Base-by-base conservation (phyloP, 495 filamentous ascomycete genomes). In the Lentithecium fluviatile region DNA sequence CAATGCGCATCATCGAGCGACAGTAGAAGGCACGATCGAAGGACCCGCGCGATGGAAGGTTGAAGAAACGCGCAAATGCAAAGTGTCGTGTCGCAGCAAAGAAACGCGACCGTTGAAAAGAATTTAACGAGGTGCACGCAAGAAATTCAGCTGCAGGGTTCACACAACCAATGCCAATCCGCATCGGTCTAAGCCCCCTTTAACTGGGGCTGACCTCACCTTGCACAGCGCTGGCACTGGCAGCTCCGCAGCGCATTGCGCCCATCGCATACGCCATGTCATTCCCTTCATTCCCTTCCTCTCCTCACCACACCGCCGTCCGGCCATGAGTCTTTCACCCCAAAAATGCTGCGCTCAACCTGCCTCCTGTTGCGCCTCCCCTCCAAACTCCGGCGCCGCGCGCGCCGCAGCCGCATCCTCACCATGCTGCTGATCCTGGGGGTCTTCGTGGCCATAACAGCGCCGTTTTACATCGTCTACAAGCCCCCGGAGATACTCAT, bases 401-500 rank as follows among this genome's bases (percentile, higher is more conserved):
- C 80, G 40, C 79, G 82, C 48, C 80, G 82, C 53, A 75, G 73
- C 61, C 75, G 82, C 60, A 76, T 85, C 72, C 69, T 75, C 25
- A 78, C 80, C 49, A 82, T 89, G 64, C 62, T 85, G 52, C 56
- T 74, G 53, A 70, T 75, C 32, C 52, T 82, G 38, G 37, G 79
- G 52, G 64, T 79, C 54, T 57, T 85, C 20, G 59, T 77, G 64
- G 63, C 79, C 34, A 52, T 86, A 17, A 57, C 85, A 11, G 2
- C 78, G 42, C 85, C 88, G 11, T 74, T 91, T 65, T 82, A 83
- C 69, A 65, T 84, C 15, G 74, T 86, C 36, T 95, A 96, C 79
- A 88, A 89, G 67, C 90, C 90, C 0, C 90, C 90, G 0, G 60
- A 57, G 10, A 64, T 80, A 6, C 69, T 95, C 10, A 84, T 96